These are phyloP conservation scores for Teratosphaeria zuluensis DNA, from an alignment of 2,329 filamentous ascomycete genomes.

Conservation along the genomic window DNA sequence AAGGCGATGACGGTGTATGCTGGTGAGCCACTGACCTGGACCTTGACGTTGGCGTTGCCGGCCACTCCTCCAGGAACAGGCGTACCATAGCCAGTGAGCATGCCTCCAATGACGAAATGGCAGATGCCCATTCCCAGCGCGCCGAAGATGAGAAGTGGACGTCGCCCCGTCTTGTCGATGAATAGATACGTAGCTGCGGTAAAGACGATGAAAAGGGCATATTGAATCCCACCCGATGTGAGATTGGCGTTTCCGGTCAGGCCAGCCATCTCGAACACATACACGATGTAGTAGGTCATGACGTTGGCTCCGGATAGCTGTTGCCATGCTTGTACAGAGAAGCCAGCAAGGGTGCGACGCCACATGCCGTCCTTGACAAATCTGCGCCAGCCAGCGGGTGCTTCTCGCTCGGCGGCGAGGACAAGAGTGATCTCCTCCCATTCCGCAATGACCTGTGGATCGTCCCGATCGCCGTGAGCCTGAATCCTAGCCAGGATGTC, in stretches of 20 bases:
- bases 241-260: slow-evolving; percentile 43
- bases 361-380: slow-evolving; percentile 49
- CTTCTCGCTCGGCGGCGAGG: slow-evolving; percentile 31
- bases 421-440: slow-evolving; percentile 38
- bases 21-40: slow-evolving; percentile 42
- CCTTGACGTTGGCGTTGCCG: slow-evolving; percentile 43
- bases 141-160: slow-evolving; percentile 34
- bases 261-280: slow-evolving; percentile 51
- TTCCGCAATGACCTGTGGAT: slow-evolving; percentile 40
- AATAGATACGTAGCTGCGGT: slow-evolving; percentile 32
- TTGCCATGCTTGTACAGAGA: slow-evolving; percentile 50
- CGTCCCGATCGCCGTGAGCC: slow-evolving; percentile 34
- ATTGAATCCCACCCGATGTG: slow-evolving; percentile 31
- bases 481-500: slow-evolving; percentile 37
- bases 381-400: slow-evolving; percentile 32
- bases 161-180: slow-evolving; percentile 32
- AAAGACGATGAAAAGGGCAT: slow-evolving; percentile 34
- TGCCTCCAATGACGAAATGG: slow-evolving; percentile 39
- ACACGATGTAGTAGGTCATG: slow-evolving; percentile 51
- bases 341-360: slow-evolving; percentile 47
- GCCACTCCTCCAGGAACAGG: slow-evolving; percentile 36
- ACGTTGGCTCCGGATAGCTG: slow-evolving; percentile 31
- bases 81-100: slow-evolving; percentile 33
- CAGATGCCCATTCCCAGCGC: slow-evolving; percentile 35
- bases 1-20: slow-evolving; percentile 57